Evolutionary conservation across 2,329 filamentous ascomycete species (phyloP).

Genomic region (Intubia oerlemansii): DNA sequence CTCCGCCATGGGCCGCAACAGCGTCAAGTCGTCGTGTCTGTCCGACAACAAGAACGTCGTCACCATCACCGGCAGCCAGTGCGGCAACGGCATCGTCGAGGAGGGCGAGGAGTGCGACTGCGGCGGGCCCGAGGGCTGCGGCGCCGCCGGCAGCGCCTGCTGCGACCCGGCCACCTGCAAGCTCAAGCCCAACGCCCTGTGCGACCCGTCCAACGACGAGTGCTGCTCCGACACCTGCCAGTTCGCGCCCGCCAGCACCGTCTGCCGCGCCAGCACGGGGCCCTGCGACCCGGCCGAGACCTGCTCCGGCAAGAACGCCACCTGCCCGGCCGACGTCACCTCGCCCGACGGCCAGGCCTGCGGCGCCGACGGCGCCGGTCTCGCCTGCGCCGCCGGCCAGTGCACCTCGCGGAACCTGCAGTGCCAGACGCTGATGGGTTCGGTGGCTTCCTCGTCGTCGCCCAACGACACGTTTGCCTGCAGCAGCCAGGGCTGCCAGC

Average conservation of each 20-base stretch:
- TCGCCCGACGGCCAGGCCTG: conserved; percentile 51
- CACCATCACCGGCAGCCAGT: conserved; percentile 65
- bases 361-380: conserved; percentile 35
- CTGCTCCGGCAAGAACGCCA: conserved; percentile 50
- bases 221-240: conserved; percentile 51
- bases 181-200: conserved; percentile 55
- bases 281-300: conserved; percentile 69
- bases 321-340: conserved; percentile 54
- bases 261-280: conserved; percentile 65
- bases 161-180: conserved; percentile 76
- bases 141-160: conserved; percentile 49
- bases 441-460: conserved; percentile 44
- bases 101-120: conserved; percentile 90
- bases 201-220: conserved; percentile 63
- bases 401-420: conserved; percentile 84
- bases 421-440: conserved; percentile 68
- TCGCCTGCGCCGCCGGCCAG: conserved; percentile 76
- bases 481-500: conserved; percentile 45
- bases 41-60: conserved; percentile 68
- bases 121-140: conserved; percentile 54
- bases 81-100: conserved; percentile 95
- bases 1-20: conserved; percentile 56
- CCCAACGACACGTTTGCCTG: conserved; percentile 68
- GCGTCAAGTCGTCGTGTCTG: conserved; percentile 56
- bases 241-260: conserved; percentile 41